Evolutionary conservation across 495 filamentous ascomycete species (phyloP).

Genomic region (Venustampulla echinocandica): DNA sequence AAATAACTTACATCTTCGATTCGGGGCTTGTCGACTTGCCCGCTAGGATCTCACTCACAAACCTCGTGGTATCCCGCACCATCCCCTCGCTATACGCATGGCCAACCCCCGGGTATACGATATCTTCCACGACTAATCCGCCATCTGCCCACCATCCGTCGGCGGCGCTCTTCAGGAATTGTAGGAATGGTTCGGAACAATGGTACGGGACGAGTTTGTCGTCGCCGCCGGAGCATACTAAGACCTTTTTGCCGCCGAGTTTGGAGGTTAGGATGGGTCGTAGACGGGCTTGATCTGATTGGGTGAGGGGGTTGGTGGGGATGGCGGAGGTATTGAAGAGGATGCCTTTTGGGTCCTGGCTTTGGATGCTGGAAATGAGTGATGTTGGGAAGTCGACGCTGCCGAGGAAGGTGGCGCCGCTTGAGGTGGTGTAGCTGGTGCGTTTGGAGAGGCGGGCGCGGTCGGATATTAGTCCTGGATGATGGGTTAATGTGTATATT

Average conservation of each 20-base stretch:
- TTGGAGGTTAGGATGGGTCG: conserved; percentile 40
- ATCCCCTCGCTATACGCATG: conserved; percentile 69
- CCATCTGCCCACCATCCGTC: conserved; percentile 51
- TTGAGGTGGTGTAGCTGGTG: conserved; percentile 41
- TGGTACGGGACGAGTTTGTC: conserved; percentile 83
- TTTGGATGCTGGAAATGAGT: conserved; percentile 51
- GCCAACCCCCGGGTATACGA: conserved; percentile 60
- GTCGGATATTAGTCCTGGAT: conserved; percentile 58
- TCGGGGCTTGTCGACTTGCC: no score
- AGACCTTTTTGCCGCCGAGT: conserved; percentile 63
- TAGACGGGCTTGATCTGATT: conserved; percentile 29
- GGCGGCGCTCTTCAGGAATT: conserved; percentile 55
- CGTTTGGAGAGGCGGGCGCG: conserved; percentile 68
- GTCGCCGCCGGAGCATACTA: conserved; percentile 64
- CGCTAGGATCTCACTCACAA: conserved; percentile 49
- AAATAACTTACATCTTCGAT: no score
- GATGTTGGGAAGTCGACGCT: conserved; percentile 64
- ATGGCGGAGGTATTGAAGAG: conserved; percentile 46
- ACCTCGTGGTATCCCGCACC: conserved; percentile 59
- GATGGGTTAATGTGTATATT: conserved; percentile 9
- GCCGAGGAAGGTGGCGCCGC: conserved; percentile 59
- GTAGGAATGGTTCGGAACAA: conserved; percentile 58
- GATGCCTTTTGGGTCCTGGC: conserved; percentile 61
- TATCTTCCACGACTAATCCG: conserved; percentile 56
- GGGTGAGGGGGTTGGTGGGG: conserved; percentile 24